These are phyloP conservation scores for Poterioochromonas sp. DNA, from an alignment of 352 stramenopile species.

Conservation along the genomic window DNA sequence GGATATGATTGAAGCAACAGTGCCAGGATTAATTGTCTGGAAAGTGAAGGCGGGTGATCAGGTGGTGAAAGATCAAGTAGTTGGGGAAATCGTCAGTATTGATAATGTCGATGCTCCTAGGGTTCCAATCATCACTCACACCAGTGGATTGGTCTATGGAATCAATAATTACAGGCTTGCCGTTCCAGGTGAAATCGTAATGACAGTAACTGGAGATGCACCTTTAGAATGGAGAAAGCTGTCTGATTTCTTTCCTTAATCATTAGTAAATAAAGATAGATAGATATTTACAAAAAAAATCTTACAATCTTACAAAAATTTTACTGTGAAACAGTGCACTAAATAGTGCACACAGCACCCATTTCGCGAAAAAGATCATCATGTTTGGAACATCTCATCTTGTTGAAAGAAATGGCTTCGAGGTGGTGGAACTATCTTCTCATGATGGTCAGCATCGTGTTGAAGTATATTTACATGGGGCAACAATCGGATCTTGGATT, in stretches of 20 bases:
- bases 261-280: no score
- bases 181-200: constrained; percentile 1
- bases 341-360: no score
- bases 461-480: constrained; percentile 75
- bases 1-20: constrained; percentile 21
- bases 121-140: not conserved
- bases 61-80: not conserved
- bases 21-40: constrained; percentile 7
- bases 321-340: no score
- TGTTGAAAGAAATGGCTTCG: no score
- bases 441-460: constrained; percentile 42
- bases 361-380: no score
- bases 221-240: not conserved
- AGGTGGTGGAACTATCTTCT: not conserved
- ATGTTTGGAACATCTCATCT: no score
- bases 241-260: no score
- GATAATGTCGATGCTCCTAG: constrained; percentile 29
- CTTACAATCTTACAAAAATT: no score
- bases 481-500: constrained; percentile 76
- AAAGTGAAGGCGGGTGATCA: not conserved
- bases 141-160: not conserved
- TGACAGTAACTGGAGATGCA: not conserved
- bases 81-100: constrained; percentile 19
- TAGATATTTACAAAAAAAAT: no score
- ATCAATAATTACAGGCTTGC: constrained; percentile 3